A percentile compares a stretch with the other conserved stretches of the same genome.
These are phyloP conservation scores for Paramecium sexaurelia DNA, from an alignment of 73 alveolate genomes.

Conservation along the genomic window DNA sequence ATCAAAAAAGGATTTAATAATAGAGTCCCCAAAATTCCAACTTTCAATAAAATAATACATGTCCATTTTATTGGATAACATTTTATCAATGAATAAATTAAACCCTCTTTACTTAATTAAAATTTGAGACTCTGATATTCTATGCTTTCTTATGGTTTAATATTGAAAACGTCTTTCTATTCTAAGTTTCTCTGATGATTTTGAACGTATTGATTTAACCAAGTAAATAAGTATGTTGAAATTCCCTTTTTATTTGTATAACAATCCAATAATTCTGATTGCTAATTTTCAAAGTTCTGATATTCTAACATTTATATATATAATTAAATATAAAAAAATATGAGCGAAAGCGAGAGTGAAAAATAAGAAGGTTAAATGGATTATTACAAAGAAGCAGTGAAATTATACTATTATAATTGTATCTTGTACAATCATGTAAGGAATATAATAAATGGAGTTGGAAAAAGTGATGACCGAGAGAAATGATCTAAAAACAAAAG, in stretches of 20 bases:
- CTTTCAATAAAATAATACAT: not conserved
- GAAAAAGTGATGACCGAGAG: constrained; percentile 45
- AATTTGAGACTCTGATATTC: not conserved
- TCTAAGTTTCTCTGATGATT: not conserved
- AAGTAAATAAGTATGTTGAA: not conserved
- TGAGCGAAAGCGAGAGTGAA: constrained; percentile 31
- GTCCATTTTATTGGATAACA: not conserved
- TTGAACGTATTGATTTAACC: not conserved
- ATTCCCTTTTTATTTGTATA: not conserved
- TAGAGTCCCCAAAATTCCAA: not conserved
- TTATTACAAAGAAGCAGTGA: constrained; percentile 53
- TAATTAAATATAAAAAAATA: not conserved
- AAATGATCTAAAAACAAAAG: constrained; percentile 32
- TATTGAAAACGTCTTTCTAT: not conserved
- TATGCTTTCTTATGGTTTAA: not conserved
- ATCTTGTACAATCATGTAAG: constrained; percentile 24
- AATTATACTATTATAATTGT: constrained; percentile 25
- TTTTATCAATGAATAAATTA: not conserved
- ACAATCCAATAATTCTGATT: not conserved
- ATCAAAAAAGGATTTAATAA: not conserved
- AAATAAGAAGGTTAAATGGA: not conserved
- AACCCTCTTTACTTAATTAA: not conserved
- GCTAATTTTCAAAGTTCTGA: not conserved
- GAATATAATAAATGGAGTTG: not conserved
- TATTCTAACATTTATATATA: not conserved